Base-by-base conservation (phyloP, 2,329 filamentous ascomycete species). In the Scolecobasidium constrictum region DNA sequence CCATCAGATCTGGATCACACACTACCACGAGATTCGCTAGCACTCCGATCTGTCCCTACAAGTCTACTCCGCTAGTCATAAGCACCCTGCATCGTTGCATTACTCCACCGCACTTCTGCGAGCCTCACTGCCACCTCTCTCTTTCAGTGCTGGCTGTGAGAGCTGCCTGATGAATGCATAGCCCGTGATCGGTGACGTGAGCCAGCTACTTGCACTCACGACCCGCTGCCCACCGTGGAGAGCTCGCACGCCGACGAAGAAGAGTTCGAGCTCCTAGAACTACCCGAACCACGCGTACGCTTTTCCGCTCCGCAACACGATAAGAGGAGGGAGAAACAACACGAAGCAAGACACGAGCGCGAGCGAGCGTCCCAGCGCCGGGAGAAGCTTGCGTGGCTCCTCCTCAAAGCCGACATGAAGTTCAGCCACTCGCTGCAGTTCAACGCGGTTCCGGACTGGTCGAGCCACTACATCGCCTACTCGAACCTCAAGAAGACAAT, bases 361-460 rank as follows among this genome's bases (percentile, higher is more conserved):
- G 28, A 35, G 17, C 22, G 38, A 17, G 26, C 23, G 15, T 23
- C 35, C 19, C 79, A 75, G 61, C 66, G 71, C 56, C 63, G 65
- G 51, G 68, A 73, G 60, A 87, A 87, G 69, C 73, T 77, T 61
- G 68, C 69, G 57, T 75, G 76, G 72, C 78, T 88, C 55, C 76
- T 44, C 35, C 35, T 36, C 3, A 38, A 44, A 23, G 35, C 20
- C 35, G 42, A 44, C 59, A 98, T 98, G 92, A 96, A 96, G 81
- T 98, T 98, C 73, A 96, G 90, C 15, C 92, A 98, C 63, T 96
- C 90, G 66, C 82, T 98, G 54, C 92, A 98, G 71, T 98, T 98
- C 69, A 98, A 98, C 69, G 88, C 92, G 49, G 92, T 98, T 54
- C 92, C 92, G n/a, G 92, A 98, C 66, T 98, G 92, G 92, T 95